Evolutionary conservation across 2,329 filamentous ascomycete species (phyloP).

Genomic region (Diaporthe amygdali): DNA sequence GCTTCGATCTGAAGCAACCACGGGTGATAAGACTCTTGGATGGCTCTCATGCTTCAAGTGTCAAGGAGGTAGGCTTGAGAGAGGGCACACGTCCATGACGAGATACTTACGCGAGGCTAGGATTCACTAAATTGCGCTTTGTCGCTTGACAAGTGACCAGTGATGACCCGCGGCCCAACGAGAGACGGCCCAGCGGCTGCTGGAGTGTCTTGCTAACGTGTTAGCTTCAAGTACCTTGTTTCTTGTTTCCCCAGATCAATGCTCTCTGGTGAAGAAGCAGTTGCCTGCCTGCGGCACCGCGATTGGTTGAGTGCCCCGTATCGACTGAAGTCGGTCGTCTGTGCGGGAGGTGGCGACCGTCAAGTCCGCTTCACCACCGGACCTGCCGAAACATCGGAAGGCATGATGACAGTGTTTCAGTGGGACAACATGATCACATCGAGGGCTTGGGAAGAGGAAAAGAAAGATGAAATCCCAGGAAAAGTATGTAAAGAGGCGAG

Average conservation of each 20-base stretch:
- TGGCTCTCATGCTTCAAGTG: neutral
- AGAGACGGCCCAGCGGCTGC: neutral
- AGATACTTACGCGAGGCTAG: conserved; percentile 6
- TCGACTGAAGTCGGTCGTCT: conserved; percentile 7
- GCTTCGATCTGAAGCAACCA: neutral
- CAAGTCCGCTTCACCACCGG: conserved; percentile 1
- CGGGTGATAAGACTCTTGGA: neutral
- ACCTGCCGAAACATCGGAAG: conserved; percentile 7
- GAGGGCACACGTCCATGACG: neutral
- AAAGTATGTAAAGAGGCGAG: neutral
- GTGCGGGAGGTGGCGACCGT: conserved; percentile 2
- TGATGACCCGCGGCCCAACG: neutral
- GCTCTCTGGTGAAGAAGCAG: neutral
- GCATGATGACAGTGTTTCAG: conserved; percentile 6
- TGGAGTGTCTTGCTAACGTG: neutral
- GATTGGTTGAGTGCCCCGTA: conserved; percentile 2
- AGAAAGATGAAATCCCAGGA: neutral
- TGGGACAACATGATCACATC: neutral
- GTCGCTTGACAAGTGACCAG: neutral
- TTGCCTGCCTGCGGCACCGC: neutral
- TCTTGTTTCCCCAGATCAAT: neutral
- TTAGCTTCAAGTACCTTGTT: neutral
- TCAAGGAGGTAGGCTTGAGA: neutral
- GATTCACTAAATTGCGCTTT: conserved; percentile 7
- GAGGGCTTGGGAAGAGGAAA: neutral